A percentile compares a stretch with the other conserved stretches of the same genome.
phyloP scores from a whole-genome alignment of 1,284 basidiomycete genomes.

The Puccinia triticina region DNA sequence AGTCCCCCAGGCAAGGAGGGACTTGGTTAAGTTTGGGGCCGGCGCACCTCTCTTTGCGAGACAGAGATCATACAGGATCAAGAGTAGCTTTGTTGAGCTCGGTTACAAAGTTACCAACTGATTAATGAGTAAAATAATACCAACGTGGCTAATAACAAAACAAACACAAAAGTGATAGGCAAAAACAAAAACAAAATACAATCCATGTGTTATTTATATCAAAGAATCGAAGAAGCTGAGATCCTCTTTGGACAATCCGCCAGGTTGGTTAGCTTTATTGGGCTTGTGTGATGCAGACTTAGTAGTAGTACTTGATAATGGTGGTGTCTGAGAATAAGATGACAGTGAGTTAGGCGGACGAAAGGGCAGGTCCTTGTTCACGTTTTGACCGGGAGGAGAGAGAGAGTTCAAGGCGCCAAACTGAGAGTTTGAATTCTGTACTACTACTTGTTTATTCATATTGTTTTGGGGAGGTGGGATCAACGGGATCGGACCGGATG shows the following conservation, averaged over 20 bases:
- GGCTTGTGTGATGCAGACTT: not conserved
- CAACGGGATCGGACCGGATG: conserved; percentile 10
- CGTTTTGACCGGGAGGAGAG: not conserved
- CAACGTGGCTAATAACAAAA: not conserved
- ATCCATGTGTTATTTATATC: conserved; percentile 14
- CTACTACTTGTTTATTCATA: not conserved
- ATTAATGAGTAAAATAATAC: too few relatives aligned
- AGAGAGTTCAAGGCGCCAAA: not conserved
- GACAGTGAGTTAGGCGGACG: not conserved
- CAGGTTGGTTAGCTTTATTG: not conserved
- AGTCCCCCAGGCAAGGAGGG: too few relatives aligned
- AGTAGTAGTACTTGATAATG: not conserved
- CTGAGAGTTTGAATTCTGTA: not conserved
- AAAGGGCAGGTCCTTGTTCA: not conserved
- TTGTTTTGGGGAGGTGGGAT: conserved; percentile 16
- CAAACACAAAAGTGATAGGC: not conserved
- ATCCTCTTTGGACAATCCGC: conserved; percentile 41
- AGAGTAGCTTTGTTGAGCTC: too few relatives aligned
- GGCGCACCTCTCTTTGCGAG: too few relatives aligned
- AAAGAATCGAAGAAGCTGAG: conserved; percentile 51
- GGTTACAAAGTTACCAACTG: too few relatives aligned
- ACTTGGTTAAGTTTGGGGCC: too few relatives aligned
- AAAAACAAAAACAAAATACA: not conserved
- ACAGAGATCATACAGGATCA: too few relatives aligned
- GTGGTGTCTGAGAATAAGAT: not conserved